phyloP scores from a whole-genome alignment of 2,329 filamentous ascomycete genomes.

The Calonectria hawksworthii region DNA sequence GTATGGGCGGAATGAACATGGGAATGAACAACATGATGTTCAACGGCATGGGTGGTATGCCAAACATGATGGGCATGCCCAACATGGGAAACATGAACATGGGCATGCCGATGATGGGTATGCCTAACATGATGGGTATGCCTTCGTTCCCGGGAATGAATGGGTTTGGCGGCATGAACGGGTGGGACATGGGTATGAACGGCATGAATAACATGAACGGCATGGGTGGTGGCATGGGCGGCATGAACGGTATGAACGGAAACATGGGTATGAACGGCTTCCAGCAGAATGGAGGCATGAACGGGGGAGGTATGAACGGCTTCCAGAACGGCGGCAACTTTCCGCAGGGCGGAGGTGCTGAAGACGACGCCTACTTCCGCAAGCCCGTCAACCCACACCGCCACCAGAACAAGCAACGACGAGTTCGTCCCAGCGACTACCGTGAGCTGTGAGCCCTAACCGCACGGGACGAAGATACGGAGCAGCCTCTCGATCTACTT shows the following conservation, averaged over 20 bases:
- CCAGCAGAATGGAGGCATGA: conserved; percentile 48
- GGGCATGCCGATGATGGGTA: conserved; percentile 50
- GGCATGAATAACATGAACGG: conserved; percentile 42
- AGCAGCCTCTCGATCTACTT: neutral
- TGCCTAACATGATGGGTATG: conserved; percentile 52
- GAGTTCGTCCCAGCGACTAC: conserved; percentile 91
- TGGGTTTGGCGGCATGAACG: conserved; percentile 44
- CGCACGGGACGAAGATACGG: neutral
- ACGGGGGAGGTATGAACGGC: conserved; percentile 47
- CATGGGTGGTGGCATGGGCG: conserved; percentile 42
- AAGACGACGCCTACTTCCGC: conserved; percentile 94
- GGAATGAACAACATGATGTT: conserved; percentile 56
- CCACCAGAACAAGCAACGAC: conserved; percentile 84
- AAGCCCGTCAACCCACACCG: conserved; percentile 96
- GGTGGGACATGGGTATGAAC: conserved; percentile 42
- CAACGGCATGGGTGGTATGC: conserved; percentile 54
- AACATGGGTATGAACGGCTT: conserved; percentile 54
- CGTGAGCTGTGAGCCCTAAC: conserved; percentile 74
- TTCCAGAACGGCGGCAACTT: conserved; percentile 57
- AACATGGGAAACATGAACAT: conserved; percentile 49
- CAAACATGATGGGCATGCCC: conserved; percentile 51
- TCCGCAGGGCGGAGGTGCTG: conserved; percentile 69
- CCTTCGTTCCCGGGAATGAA: conserved; percentile 48
- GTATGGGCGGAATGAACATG: conserved; percentile 59
- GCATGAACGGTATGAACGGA: conserved; percentile 49